A percentile compares a stretch with the other conserved stretches of the same genome.
Evolutionary conservation across 1,139 yeast species (phyloP).

Genomic region (Sugiyamaella paludigena): DNA sequence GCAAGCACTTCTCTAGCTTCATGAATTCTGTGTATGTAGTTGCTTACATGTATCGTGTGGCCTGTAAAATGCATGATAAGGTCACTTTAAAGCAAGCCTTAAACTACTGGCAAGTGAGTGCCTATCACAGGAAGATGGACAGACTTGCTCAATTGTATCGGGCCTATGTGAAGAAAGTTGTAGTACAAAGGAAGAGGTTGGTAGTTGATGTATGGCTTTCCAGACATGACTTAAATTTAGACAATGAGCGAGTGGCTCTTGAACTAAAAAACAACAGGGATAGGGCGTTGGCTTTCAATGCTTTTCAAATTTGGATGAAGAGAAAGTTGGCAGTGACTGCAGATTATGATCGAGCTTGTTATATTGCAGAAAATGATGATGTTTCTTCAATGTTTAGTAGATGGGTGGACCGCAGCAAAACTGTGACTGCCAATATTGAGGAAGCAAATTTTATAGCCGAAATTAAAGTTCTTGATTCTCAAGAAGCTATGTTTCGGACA

Average conservation of each 20-base stretch:
- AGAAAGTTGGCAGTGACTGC: not conserved
- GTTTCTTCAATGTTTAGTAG: not conserved
- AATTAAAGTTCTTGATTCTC: constrained; percentile 13
- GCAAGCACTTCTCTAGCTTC: constrained; percentile 4
- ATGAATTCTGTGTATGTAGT: constrained; percentile 1
- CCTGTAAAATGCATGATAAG: constrained; percentile 14
- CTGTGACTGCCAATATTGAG: not conserved
- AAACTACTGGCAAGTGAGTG: not conserved
- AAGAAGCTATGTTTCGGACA: constrained; percentile 22
- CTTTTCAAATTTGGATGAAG: not conserved
- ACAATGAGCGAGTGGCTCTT: not conserved
- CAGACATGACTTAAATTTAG: not conserved
- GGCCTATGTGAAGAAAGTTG: not conserved
- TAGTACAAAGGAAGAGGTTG: not conserved
- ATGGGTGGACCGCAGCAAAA: constrained; percentile 8
- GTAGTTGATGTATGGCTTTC: not conserved
- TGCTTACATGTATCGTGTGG: constrained; percentile 10
- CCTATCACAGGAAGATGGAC: not conserved
- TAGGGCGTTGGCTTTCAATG: too few relatives aligned
- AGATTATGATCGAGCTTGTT: not conserved
- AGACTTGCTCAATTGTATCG: constrained; percentile 4
- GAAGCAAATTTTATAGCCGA: constrained; percentile 20
- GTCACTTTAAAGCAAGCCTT: constrained; percentile 4
- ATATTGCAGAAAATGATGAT: constrained; percentile 1
- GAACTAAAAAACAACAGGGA: too few relatives aligned